Conservation (phyloP, 495 filamentous ascomycete genomes). For the Trichocladium uniseriatum region DNA sequence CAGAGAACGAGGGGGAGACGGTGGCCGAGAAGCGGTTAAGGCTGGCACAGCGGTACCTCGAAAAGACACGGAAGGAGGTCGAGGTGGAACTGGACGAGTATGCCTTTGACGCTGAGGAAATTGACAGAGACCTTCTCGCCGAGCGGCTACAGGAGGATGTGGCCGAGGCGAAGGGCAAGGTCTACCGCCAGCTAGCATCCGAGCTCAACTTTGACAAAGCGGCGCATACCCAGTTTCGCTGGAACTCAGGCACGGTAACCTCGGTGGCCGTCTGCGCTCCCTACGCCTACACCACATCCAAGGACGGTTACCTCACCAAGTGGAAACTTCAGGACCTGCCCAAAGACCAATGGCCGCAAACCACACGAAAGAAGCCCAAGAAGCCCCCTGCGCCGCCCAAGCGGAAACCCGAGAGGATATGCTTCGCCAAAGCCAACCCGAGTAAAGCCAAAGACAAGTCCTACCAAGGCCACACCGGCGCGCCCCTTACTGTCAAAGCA, state of each 20-base stretch:
- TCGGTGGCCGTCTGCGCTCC: conserved; percentile 68
- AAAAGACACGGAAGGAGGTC: conserved; percentile 78
- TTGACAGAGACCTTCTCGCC: conserved; percentile 86
- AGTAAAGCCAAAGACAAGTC: conserved; percentile 51
- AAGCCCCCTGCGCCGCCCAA: conserved; percentile 54
- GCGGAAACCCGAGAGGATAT: conserved; percentile 61
- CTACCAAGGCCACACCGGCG: conserved; percentile 63
- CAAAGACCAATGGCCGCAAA: conserved; percentile 46
- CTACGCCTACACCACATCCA: conserved; percentile 76
- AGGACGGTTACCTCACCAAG: conserved; percentile 75
- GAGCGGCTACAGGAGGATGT: conserved; percentile 84
- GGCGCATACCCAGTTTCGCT: conserved; percentile 59
- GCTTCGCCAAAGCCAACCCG: conserved; percentile 54
- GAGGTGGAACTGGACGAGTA: conserved; percentile 29
- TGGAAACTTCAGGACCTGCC: conserved; percentile 65
- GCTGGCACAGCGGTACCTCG: conserved; percentile 85
- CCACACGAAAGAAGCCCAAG: conserved; percentile 48
- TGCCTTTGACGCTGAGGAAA: conserved; percentile 87
- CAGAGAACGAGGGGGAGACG: conserved; percentile 62
- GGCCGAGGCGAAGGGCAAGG: conserved; percentile 81
- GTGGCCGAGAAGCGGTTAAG: conserved; percentile 77
- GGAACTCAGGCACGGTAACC: conserved; percentile 67
- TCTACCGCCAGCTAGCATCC: conserved; percentile 69
- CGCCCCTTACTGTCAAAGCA: conserved; percentile 74
- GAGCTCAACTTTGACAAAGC: conserved; percentile 56